These are phyloP conservation scores for Mycosphaerella sp. DNA, from an alignment of 2,329 filamentous ascomycete species.

Conservation along the genomic window DNA sequence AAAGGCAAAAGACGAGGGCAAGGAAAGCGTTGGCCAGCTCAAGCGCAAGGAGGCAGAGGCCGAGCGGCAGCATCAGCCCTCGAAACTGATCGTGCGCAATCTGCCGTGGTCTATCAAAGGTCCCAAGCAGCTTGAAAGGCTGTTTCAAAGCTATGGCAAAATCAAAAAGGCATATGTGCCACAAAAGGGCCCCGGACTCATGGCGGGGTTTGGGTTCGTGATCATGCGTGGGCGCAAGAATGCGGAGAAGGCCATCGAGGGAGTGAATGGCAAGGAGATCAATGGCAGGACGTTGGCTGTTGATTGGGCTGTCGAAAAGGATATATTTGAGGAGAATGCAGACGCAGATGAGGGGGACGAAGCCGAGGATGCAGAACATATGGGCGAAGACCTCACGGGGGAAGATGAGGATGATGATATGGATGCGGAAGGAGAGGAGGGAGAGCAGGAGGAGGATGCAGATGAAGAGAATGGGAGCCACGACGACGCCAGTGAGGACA, in stretches of 20 bases:
- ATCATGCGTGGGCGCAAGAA: constrained; percentile 82
- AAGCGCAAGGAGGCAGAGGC: constrained; percentile 65
- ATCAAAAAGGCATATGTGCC: constrained; percentile 83
- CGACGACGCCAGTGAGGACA: constrained; percentile 29
- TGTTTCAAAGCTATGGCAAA: constrained; percentile 87
- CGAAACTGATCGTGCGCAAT: constrained; percentile 86
- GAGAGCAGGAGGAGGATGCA: constrained; percentile 26
- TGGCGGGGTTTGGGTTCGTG: constrained; percentile 89
- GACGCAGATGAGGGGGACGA: constrained; percentile 32
- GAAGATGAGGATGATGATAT: constrained; percentile 29
- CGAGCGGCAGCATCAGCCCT: constrained; percentile 60
- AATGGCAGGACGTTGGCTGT: constrained; percentile 86
- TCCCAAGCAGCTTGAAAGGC: constrained; percentile 66
- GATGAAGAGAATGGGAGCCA: constrained; percentile 17
- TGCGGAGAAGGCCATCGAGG: constrained; percentile 78
- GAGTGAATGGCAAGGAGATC: constrained; percentile 81
- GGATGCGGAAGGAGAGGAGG: constrained; percentile 16
- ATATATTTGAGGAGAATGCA: constrained; percentile 55
- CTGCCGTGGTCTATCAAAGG: constrained; percentile 93
- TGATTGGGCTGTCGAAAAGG: constrained; percentile 94
- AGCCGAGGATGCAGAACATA: constrained; percentile 31
- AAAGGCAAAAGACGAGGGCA: constrained; percentile 34
- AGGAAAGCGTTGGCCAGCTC: constrained; percentile 36
- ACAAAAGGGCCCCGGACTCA: constrained; percentile 58
- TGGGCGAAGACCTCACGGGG: constrained; percentile 19